Conservation (phyloP, 1,139 yeast species). For the Ogataea hybrid region DNA sequence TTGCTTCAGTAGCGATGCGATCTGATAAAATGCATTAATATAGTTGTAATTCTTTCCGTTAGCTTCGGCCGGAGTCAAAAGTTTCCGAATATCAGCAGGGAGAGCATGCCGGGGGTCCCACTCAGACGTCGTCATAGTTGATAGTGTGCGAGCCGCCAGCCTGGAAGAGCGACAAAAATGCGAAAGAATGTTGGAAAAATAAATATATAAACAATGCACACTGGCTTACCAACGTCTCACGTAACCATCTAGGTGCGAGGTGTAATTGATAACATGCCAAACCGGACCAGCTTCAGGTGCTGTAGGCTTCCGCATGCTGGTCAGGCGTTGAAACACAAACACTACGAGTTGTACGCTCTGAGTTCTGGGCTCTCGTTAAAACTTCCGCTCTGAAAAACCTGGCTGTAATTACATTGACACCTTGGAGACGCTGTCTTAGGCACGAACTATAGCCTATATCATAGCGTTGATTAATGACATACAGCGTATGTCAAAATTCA, state of each 20-base stretch:
- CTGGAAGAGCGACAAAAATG: background rate
- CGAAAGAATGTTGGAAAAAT: constrained; percentile 1
- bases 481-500: too few relatives aligned
- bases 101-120: constrained; percentile 65
- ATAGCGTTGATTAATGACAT: too few relatives aligned
- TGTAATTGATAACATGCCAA: background rate
- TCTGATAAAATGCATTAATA: constrained; percentile 71
- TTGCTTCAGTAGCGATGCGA: constrained; percentile 70
- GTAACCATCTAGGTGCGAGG: background rate
- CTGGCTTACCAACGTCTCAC: background rate
- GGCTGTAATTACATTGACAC: too few relatives aligned
- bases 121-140: constrained; percentile 16
- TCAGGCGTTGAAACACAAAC: too few relatives aligned
- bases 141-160: background rate
- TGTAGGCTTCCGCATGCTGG: too few relatives aligned
- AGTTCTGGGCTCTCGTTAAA: too few relatives aligned
- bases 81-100: constrained; percentile 47
- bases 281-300: too few relatives aligned
- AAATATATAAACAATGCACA: constrained; percentile 2
- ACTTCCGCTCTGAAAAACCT: too few relatives aligned
- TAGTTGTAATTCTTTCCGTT: constrained; percentile 39
- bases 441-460: too few relatives aligned
- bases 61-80: constrained; percentile 32
- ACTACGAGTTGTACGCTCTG: too few relatives aligned
- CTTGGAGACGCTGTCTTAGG: too few relatives aligned